Conservation (phyloP, 352 stramenopile species). For the Pythium sp. region DNA sequence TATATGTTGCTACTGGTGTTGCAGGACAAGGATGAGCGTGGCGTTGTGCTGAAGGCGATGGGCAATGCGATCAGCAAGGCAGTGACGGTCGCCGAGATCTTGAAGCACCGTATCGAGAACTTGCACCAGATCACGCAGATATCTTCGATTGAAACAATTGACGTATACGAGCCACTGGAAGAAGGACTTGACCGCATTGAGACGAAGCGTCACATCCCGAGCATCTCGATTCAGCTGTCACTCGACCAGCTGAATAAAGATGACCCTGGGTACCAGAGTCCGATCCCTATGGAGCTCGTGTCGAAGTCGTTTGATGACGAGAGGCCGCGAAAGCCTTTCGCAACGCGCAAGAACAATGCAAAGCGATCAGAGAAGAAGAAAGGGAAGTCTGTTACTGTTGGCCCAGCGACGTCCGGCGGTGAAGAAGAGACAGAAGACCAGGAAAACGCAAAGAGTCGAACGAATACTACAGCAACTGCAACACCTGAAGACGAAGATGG, state of each 20-base stretch:
- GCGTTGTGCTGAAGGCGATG: constrained; percentile 77
- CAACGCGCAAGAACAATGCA: constrained; percentile 22
- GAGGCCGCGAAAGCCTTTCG: constrained; percentile 12
- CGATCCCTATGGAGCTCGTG: constrained; percentile 60
- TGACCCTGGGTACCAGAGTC: constrained; percentile 70
- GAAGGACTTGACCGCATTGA: constrained; percentile 81
- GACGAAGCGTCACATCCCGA: constrained; percentile 64
- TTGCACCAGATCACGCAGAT: constrained; percentile 81
- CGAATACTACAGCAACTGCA: not conserved
- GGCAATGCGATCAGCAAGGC: constrained; percentile 84
- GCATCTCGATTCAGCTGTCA: constrained; percentile 75
- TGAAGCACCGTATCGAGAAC: constrained; percentile 72
- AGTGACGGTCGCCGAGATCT: constrained; percentile 79
- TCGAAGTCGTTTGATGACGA: constrained; percentile 35
- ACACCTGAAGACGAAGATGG: not conserved
- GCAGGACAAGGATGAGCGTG: constrained; percentile 65
- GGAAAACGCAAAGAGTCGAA: constrained; percentile 8
- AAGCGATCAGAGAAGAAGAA: constrained; percentile 22
- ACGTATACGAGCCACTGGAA: constrained; percentile 84
- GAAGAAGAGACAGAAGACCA: constrained; percentile 20
- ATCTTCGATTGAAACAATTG: constrained; percentile 73
- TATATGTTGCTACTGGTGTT: not conserved
- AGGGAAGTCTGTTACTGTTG: constrained; percentile 13
- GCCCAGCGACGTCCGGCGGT: not conserved
- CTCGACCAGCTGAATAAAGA: constrained; percentile 56